A percentile compares a stretch with the other conserved stretches of the same genome.
Conservation (phyloP, 768 basidiomycete genomes). For the Naganishia vaughanmartiniae region DNA sequence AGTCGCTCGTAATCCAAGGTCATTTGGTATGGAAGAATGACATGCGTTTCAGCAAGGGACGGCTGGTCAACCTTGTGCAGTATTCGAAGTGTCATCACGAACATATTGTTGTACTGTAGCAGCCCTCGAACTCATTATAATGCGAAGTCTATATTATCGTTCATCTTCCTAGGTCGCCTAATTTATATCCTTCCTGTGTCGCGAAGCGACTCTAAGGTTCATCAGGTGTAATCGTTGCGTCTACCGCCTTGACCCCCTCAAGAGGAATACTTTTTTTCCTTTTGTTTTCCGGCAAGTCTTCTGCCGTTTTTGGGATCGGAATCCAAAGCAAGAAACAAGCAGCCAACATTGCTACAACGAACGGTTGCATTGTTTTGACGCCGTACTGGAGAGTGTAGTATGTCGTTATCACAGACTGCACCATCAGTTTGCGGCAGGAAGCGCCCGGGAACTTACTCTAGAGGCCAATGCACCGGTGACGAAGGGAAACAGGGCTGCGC, state of each 20-base stretch:
- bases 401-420: too few relatives aligned
- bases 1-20: too few relatives aligned
- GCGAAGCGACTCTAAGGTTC: not conserved
- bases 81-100: too few relatives aligned
- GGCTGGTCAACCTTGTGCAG: too few relatives aligned
- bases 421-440: not conserved
- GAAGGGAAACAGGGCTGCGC: slow-evolving; percentile 26
- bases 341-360: slow-evolving; percentile 15
- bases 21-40: too few relatives aligned
- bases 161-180: not conserved
- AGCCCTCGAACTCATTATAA: too few relatives aligned
- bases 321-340: slow-evolving; percentile 24
- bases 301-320: slow-evolving; percentile 17
- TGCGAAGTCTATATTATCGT: too few relatives aligned
- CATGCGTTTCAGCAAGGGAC: too few relatives aligned
- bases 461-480: not conserved
- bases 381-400: not conserved
- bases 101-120: too few relatives aligned
- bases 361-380: slow-evolving; percentile 24
- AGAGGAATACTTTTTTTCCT: not conserved
- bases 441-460: not conserved
- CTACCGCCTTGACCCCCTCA: not conserved
- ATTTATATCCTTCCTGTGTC: not conserved
- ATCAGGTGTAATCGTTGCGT: not conserved
- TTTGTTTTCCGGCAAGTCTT: not conserved